These are phyloP conservation scores for Colletotrichum gigasporum DNA, from an alignment of 2,329 filamentous ascomycete genomes.

Conservation along the genomic window DNA sequence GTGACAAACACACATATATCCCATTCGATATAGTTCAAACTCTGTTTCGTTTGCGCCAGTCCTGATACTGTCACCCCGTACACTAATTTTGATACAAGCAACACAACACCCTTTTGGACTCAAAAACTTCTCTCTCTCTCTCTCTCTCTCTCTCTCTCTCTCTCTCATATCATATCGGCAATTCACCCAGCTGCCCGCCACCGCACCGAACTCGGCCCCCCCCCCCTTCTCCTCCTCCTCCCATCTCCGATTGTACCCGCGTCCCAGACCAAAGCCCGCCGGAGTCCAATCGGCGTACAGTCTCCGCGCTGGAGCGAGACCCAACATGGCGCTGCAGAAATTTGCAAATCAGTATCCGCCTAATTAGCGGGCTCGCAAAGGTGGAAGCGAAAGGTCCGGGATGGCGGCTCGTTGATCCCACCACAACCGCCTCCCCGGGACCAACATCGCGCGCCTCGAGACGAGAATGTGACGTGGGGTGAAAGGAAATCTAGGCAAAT, in stretches of 20 bases:
- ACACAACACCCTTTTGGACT: not conserved
- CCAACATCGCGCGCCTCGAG: not conserved
- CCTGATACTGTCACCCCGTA: no score
- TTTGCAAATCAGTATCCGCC: not conserved
- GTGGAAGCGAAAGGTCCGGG: not conserved
- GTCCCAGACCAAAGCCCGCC: not conserved
- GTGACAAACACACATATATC: not conserved
- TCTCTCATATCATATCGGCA: not conserved
- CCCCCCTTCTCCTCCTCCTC: not conserved
- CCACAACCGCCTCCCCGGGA: not conserved
- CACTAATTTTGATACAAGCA: no score
- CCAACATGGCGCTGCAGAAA: not conserved
- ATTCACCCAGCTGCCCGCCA: not conserved
- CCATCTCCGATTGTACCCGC: slow-evolving; percentile 2
- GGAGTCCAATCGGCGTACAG: not conserved
- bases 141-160: no score
- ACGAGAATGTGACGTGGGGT: not conserved
- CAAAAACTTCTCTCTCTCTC: not conserved
- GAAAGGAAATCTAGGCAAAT: no score
- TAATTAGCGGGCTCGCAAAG: not conserved
- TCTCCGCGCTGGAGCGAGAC: not conserved
- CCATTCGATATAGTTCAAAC: not conserved
- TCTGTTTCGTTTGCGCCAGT: no score
- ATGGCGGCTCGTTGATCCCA: not conserved
- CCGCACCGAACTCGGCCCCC: not conserved